Conservation (phyloP, 2,329 filamentous ascomycete genomes). For the Gaeumannomyces sp. region DNA sequence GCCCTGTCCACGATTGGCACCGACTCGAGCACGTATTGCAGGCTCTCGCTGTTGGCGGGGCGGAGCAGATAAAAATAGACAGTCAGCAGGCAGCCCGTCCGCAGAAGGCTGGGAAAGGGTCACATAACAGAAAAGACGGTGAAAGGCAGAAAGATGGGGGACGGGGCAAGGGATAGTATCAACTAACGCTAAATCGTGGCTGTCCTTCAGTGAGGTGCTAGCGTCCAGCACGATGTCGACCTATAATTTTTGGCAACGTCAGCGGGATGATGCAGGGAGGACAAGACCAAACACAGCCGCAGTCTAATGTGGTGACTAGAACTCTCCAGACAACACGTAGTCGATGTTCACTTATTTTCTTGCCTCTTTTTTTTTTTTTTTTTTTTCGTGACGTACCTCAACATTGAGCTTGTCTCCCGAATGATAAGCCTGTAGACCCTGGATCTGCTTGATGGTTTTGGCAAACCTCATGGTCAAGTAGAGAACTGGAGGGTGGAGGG, state of each 20-base stretch:
- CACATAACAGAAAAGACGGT: background rate
- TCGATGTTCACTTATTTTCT: too few relatives aligned
- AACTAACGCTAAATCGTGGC: constrained; percentile 61
- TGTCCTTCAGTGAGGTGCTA: constrained; percentile 67
- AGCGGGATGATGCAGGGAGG: background rate
- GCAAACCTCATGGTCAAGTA: constrained; percentile 94
- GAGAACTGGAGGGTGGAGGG: constrained; percentile 41
- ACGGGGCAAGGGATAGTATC: background rate
- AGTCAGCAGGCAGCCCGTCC: background rate
- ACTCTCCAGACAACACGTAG: background rate
- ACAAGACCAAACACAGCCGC: background rate
- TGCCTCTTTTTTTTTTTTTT: too few relatives aligned
- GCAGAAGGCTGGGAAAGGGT: background rate
- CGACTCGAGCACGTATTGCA: constrained; percentile 81
- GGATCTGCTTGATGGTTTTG: constrained; percentile 77
- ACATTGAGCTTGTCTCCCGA: constrained; percentile 80
- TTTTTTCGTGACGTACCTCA: constrained; percentile 30
- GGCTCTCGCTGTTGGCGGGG: constrained; percentile 46
- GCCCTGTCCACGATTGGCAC: constrained; percentile 72
- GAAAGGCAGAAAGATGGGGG: background rate
- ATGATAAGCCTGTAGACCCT: constrained; percentile 79
- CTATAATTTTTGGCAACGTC: constrained; percentile 22
- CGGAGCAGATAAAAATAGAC: background rate
- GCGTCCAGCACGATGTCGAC: constrained; percentile 81
- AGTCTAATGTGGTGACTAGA: background rate